A percentile compares a stretch with the other conserved stretches of the same genome.
Conservation (phyloP, 2,329 filamentous ascomycete species). For the Colletotrichum sansevieriae region DNA sequence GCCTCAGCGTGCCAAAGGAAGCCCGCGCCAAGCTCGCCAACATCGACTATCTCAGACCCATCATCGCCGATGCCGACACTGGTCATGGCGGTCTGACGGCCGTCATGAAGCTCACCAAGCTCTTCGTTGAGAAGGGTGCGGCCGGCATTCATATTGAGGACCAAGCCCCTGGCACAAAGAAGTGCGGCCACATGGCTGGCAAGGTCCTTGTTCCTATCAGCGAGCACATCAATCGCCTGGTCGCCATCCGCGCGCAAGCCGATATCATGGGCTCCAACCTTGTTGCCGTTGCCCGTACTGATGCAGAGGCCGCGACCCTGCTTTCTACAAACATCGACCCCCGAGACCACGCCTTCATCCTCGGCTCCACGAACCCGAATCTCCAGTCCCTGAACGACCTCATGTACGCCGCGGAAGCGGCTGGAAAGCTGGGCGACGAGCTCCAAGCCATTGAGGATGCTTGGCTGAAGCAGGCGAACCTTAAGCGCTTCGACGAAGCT, state of each 20-base stretch:
- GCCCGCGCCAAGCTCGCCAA: slow-evolving; percentile 81
- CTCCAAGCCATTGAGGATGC: slow-evolving; percentile 93
- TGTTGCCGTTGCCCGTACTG: slow-evolving; percentile 91
- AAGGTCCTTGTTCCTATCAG: slow-evolving; percentile 97
- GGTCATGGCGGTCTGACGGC: slow-evolving; percentile 98
- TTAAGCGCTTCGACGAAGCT: slow-evolving; percentile 92
- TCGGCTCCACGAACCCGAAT: slow-evolving; percentile 87
- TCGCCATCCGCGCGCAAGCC: slow-evolving; percentile 96
- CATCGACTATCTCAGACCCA: slow-evolving; percentile 93
- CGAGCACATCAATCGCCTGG: slow-evolving; percentile 97
- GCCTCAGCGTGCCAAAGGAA: slow-evolving; percentile 79
- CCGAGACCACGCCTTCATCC: slow-evolving; percentile 93
- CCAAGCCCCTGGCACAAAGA: slow-evolving; percentile 98
- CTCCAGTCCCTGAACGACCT: slow-evolving; percentile 90
- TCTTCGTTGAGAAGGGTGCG: slow-evolving; percentile 96
- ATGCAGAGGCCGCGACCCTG: slow-evolving; percentile 96
- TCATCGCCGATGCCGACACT: slow-evolving; percentile 96
- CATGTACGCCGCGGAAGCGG: slow-evolving; percentile 86
- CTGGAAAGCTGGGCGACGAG: slow-evolving; percentile 83
- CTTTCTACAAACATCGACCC: slow-evolving; percentile 97
- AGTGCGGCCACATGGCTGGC: slow-evolving; percentile 99
- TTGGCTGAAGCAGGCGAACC: slow-evolving; percentile 82
- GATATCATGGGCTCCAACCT: slow-evolving; percentile 98
- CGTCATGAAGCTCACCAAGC: slow-evolving; percentile 98
- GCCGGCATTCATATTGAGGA: slow-evolving; percentile 99